Percentiles rank a stretch among this genome's conserved stretches.
phyloP scores from a whole-genome alignment of 139 green algal genomes.

The Picochlorum sp. region DNA sequence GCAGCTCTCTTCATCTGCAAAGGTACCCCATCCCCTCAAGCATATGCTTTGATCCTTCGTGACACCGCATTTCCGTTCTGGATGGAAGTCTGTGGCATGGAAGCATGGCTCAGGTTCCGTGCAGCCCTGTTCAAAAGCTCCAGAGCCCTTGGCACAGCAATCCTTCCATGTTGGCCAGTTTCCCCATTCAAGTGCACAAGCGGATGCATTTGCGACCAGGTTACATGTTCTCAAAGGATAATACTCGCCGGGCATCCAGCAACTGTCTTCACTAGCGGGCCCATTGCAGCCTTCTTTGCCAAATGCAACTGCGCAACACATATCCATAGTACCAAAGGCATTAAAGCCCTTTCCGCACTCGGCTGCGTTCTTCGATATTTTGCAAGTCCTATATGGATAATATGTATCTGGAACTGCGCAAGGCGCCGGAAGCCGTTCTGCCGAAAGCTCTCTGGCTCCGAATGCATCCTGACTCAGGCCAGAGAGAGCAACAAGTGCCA shows the following conservation, averaged over 20 bases:
- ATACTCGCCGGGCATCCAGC: constrained; percentile 1
- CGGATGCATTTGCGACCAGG: not conserved
- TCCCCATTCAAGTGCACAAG: constrained; percentile 13
- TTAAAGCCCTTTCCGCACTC: constrained; percentile 13
- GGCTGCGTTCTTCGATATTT: not conserved
- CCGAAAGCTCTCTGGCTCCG: too few species aligned
- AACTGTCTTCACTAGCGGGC: not conserved
- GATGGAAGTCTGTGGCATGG: constrained; percentile 2
- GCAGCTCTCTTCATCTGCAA: constrained; percentile 4
- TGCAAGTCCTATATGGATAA: constrained; percentile 5
- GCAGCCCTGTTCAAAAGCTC: constrained; percentile 9
- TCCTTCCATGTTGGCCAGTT: not conserved
- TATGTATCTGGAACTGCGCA: constrained; percentile 8
- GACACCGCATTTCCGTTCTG: constrained; percentile 1
- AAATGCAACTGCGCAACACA: not conserved
- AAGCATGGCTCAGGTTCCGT: constrained; percentile 9
- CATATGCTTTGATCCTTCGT: constrained; percentile 8
- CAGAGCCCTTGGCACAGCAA: constrained; percentile 11
- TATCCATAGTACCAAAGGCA: not conserved
- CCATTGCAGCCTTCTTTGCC: constrained; percentile 7
- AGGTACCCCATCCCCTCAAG: constrained; percentile 15
- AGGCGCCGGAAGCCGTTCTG: not conserved
- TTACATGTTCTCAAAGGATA: not conserved
- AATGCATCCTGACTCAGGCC: too few species aligned
- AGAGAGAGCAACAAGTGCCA: too few species aligned